Conservation (phyloP, 352 stramenopile genomes). For the Halophytophthora polymorphica region DNA sequence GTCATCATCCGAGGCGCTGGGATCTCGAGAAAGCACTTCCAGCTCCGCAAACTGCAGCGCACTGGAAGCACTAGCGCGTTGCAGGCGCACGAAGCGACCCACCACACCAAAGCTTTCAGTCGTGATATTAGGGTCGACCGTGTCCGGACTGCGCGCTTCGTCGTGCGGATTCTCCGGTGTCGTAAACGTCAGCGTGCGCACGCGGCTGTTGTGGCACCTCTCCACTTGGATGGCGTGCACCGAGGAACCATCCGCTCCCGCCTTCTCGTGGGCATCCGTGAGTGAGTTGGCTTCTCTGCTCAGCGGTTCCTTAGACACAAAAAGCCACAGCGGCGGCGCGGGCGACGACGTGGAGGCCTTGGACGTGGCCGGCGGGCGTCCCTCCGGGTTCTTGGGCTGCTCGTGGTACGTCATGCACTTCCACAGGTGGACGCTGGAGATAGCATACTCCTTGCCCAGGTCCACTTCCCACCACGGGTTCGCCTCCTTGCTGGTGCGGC, state of each 20-base stretch:
- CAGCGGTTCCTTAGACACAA: constrained; percentile 54
- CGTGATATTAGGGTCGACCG: background rate
- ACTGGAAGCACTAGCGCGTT: constrained; percentile 36
- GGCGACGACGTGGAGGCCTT: constrained; percentile 24
- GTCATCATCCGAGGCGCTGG: background rate
- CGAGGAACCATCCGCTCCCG: constrained; percentile 5
- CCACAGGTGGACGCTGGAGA: constrained; percentile 61
- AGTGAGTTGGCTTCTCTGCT: constrained; percentile 10
- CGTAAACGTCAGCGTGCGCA: constrained; percentile 21
- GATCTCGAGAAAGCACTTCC: constrained; percentile 41
- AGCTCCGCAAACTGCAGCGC: constrained; percentile 68
- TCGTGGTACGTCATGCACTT: constrained; percentile 74
- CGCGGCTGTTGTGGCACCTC: constrained; percentile 21
- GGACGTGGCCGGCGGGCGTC: constrained; percentile 38
- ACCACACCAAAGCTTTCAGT: constrained; percentile 5
- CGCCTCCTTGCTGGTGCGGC: constrained; percentile 50
- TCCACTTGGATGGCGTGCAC: constrained; percentile 21
- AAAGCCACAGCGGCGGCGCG: constrained; percentile 43
- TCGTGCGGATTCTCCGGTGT: background rate
- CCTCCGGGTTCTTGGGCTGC: constrained; percentile 38
- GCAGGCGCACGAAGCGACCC: constrained; percentile 59
- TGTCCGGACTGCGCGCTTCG: constrained; percentile 2
- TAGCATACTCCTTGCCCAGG: constrained; percentile 25
- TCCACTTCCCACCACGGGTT: constrained; percentile 79
- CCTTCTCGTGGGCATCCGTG: constrained; percentile 17